Base-by-base conservation (phyloP, 75 land plant species). In the Picea sitchensis region DNA sequence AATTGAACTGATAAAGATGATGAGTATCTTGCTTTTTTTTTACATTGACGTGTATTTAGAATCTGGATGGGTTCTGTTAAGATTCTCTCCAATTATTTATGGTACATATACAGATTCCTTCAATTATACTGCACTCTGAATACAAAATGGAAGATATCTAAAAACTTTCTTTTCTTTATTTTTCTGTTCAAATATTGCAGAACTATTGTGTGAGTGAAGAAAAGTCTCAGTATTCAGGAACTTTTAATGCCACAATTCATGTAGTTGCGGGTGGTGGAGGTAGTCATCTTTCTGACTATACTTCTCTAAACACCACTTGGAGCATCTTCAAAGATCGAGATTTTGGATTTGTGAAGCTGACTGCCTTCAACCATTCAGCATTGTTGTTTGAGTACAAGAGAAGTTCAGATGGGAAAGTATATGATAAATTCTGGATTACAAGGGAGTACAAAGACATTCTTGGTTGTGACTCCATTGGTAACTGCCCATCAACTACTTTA, bases 161-260 rank as follows among this genome's bases (percentile, higher is more conserved):
- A 51, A 51, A 51, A 51, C 56, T 51, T 0, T 9, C 56, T 51
- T 51, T 51, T 12, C 11, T 51, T 51, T 9, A 51, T 51, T 51
- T 51, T 51, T 51, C 12, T 51, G 56, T 51, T 51, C 56, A 51
- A 51, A 51, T 51, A 51, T 51, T 51, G 56, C 56, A 51, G 56
- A 51, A 51, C 11, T 51, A 51, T 51, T 51, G 56, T 51, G 56
- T 51, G 56, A 92, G 79, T 38, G 69, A 88, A 32, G 98, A 90
- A 71, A 90, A 78, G 54, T 11, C 77, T 38, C 63, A 83, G n/a
- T 97, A 95, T 81, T 80, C 82, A 7, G 96, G 99, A 74, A 67
- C 80, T 14, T 85, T 95, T 78, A 91, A 91, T 73, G 99, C 96
- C 32, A 96, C 99, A 15, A 96, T 95, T 77, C 99, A 98, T 77